Base-by-base conservation (phyloP, 148 eudicot genomes). In the Euryodendron excelsum region DNA sequence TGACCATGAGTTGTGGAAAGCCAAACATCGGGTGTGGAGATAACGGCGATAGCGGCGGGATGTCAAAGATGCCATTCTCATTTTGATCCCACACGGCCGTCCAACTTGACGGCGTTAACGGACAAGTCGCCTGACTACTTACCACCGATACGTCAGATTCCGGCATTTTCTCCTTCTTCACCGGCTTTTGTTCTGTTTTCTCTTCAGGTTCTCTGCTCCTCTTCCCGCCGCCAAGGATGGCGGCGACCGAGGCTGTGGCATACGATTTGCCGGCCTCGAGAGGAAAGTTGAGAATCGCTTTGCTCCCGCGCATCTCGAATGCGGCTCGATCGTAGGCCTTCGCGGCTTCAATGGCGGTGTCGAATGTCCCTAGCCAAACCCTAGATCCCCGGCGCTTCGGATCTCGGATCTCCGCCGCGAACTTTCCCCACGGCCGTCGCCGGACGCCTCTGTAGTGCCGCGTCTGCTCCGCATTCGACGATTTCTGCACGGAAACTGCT, bases 351-450 rank as follows among this genome's bases (percentile, higher is more conserved):
- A 87, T 39, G 1, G 90, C 86, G 0, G 88, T 82, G 20, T 89
- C 88, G 61, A 83, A 89, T 6, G 92, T 89, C 47, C 92, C 92
- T 14, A 89, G 88, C 92, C 92, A 89, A 9, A 87, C 87, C 75
- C 92, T 77, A 2, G 90, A 80, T 14, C 92, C 92, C 1, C 84
- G 82, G 17, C 78, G 79, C 69, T 85, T 87, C 21, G 92, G 90
- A 58, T 89, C 90, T 5, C 92, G 81, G 67, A 89, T 89, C 79
- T 89, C 92, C 4, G 92, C 90, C 44, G 92, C 92, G 77, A 85
- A 89, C 75, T 89, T 89, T 9, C 90, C 92, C 92, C 90, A 87
- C 18, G 92, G 88, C 68, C 90, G 52, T 27, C 75, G 80, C 60
- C 88, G 79, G 4, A 89, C 90, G 2, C 90, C 87, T 78, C 92